Conservation (phyloP, 139 green algal species). For the Coelastrella sp. region DNA sequence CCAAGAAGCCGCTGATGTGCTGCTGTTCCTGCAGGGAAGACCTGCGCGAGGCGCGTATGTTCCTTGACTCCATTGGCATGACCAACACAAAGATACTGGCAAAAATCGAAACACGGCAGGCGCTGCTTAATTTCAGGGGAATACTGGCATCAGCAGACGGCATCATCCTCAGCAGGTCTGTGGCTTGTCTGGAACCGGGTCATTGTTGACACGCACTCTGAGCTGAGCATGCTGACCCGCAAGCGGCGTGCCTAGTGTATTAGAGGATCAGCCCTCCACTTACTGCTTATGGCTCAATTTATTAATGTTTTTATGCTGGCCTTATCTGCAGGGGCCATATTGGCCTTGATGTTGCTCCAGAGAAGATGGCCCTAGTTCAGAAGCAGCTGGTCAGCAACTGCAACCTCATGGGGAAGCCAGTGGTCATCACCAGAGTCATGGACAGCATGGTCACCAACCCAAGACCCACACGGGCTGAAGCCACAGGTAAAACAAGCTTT, state of each 20-base stretch:
- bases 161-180: constrained; percentile 80
- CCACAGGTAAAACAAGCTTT: constrained; percentile 66
- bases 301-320: no score
- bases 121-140: constrained; percentile 78
- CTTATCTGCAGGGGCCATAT: constrained; percentile 78
- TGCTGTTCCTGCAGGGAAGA: constrained; percentile 66
- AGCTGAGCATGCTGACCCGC: no score
- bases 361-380: constrained; percentile 85
- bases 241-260: no score
- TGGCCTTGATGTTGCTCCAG: constrained; percentile 86
- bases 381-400: constrained; percentile 61
- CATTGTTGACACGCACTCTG: no score
- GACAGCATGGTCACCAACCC: constrained; percentile 92
- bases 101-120: constrained; percentile 80
- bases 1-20: neutral
- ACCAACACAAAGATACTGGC: constrained; percentile 81
- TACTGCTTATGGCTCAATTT: neutral
- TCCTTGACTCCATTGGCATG: constrained; percentile 77
- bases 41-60: constrained; percentile 78
- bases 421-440: constrained; percentile 89
- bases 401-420: constrained; percentile 91
- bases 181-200: no score
- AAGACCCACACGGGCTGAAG: constrained; percentile 90
- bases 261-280: neutral
- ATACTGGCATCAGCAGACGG: constrained; percentile 85